Percentiles rank a stretch among this genome's conserved stretches.
Evolutionary conservation across 148 eudicot species (phyloP).

Genomic region (Polygonum aviculare): DNA sequence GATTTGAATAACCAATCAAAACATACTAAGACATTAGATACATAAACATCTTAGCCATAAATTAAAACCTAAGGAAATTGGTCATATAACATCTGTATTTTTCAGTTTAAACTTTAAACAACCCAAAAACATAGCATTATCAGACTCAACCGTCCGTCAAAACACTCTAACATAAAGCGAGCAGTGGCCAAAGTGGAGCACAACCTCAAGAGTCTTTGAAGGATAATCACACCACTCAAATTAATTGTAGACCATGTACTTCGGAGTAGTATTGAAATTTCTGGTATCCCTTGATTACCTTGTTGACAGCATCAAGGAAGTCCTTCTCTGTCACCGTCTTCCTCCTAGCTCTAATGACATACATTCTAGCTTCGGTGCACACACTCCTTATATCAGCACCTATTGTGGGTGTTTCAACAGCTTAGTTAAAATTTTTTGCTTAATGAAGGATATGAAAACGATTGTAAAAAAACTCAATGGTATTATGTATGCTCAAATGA

Average conservation of each 20-base stretch:
- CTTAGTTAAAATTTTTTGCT: not conserved
- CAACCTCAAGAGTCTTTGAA: too few species aligned
- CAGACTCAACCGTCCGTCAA: too few species aligned
- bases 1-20: too few species aligned
- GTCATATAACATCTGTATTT: not conserved
- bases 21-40: too few species aligned
- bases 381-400: conserved; percentile 94
- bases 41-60: not conserved
- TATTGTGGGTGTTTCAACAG: conserved; percentile 17
- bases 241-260: conserved; percentile 89
- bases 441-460: not conserved
- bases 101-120: too few species aligned
- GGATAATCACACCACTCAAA: not conserved
- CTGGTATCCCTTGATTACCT: conserved; percentile 94
- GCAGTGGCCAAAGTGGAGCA: too few species aligned
- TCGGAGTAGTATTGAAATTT: conserved; percentile 96
- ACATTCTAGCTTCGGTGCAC: conserved; percentile 96
- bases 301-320: conserved; percentile 90
- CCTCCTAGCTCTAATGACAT: conserved; percentile 79
- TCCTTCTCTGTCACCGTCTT: conserved; percentile 92
- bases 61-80: too few species aligned
- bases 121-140: not conserved
- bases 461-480: too few species aligned
- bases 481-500: too few species aligned
- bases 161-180: too few species aligned